A percentile compares a stretch with the other conserved stretches of the same genome.
Evolutionary conservation across 495 filamentous ascomycete genomes (phyloP).

Genomic region (Penicillium flavigenum): DNA sequence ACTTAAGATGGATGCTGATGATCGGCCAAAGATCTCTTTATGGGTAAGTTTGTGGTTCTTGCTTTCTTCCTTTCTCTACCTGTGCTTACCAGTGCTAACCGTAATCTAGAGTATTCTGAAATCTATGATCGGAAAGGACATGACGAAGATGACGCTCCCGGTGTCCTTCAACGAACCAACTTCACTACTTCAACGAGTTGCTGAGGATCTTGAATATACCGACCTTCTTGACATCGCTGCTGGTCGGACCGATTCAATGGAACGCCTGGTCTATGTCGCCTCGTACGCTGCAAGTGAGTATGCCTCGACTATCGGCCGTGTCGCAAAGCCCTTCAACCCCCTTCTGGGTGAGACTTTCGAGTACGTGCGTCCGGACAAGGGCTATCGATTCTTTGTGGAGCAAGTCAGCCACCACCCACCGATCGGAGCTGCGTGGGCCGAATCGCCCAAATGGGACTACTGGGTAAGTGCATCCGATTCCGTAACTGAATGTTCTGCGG

Average conservation of each 20-base stretch:
- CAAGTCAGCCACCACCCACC: constrained; percentile 98
- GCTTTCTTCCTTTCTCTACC: not conserved
- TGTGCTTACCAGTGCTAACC: constrained; percentile 20
- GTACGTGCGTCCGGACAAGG: constrained; percentile 91
- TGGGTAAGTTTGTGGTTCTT: constrained; percentile 66
- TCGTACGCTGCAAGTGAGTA: constrained; percentile 96
- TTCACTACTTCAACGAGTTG: constrained; percentile 91
- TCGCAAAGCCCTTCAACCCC: constrained; percentile 98
- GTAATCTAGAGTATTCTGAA: constrained; percentile 81
- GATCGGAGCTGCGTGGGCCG: constrained; percentile 89
- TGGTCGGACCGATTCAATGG: constrained; percentile 78
- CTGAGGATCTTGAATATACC: constrained; percentile 96
- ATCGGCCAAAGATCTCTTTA: constrained; percentile 89
- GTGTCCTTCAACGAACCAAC: constrained; percentile 99
- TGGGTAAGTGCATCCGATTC: constrained; percentile 52
- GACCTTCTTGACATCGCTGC: constrained; percentile 90
- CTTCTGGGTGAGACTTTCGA: constrained; percentile 96
- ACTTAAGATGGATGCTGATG: constrained; percentile 87
- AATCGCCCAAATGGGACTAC: constrained; percentile 94
- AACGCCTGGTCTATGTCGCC: constrained; percentile 94
- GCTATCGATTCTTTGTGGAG: constrained; percentile 97
- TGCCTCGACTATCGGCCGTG: constrained; percentile 91
- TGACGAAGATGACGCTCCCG: constrained; percentile 99
- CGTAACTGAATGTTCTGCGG: too few species aligned
- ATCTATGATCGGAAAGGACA: constrained; percentile 99